A percentile compares a stretch with the other conserved stretches of the same genome.
Conservation (phyloP, 2,329 filamentous ascomycete species). For the Alternaria hordeiaustralica region DNA sequence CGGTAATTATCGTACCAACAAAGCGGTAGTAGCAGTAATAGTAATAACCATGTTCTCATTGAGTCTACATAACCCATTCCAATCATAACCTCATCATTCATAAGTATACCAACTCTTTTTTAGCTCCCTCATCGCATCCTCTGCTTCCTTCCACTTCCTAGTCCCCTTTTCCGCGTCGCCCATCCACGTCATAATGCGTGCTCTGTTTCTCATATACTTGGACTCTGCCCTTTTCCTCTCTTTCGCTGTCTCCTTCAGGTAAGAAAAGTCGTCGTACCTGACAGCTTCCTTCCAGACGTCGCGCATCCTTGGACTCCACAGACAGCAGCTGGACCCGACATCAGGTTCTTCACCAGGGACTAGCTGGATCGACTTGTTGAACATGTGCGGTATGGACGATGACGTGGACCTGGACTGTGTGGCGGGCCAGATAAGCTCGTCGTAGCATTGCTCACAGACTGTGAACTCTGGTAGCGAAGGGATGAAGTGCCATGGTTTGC, state of each 20-base stretch:
- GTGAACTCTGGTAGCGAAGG: slow-evolving; percentile 77
- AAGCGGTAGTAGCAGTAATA: neutral
- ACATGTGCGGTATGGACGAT: slow-evolving; percentile 38
- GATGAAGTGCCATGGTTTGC: slow-evolving; percentile 78
- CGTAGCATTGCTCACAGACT: slow-evolving; percentile 86
- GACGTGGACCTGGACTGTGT: slow-evolving; percentile 57
- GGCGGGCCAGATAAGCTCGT: slow-evolving; percentile 76
- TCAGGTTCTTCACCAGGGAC: slow-evolving; percentile 57
- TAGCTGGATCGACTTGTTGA: slow-evolving; percentile 64
- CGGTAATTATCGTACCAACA: neutral
- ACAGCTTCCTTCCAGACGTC: slow-evolving; percentile 73
- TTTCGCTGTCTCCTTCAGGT: slow-evolving; percentile 66
- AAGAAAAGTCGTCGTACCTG: slow-evolving; percentile 68
- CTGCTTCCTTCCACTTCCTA: slow-evolving; percentile 35
- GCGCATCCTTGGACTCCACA: slow-evolving; percentile 83
- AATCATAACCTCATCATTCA: slow-evolving; percentile 24
- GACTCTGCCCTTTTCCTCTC: slow-evolving; percentile 51
- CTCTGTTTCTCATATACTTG: slow-evolving; percentile 54
- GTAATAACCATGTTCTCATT: neutral
- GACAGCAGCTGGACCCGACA: slow-evolving; percentile 67
- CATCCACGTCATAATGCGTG: slow-evolving; percentile 39
- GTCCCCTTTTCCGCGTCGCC: slow-evolving; percentile 29
- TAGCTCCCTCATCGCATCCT: slow-evolving; percentile 29
- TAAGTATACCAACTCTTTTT: slow-evolving; percentile 41
- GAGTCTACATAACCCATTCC: neutral